phyloP scores from a whole-genome alignment of 2,329 filamentous ascomycete genomes.

The Camptophora hylomeconis region DNA sequence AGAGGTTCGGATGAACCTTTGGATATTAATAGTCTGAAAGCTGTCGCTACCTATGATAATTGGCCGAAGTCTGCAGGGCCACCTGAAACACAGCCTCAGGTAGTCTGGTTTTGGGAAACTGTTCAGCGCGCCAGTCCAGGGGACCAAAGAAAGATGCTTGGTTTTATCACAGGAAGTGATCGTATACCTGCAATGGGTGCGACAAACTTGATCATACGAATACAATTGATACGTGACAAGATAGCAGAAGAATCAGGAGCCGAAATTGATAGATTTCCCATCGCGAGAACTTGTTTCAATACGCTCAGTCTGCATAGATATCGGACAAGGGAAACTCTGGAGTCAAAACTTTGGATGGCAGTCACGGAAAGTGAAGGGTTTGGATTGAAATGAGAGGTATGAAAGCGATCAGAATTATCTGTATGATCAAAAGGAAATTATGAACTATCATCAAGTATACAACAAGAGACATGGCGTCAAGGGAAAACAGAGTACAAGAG shows the following conservation, averaged over 20 bases:
- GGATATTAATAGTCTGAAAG: slow-evolving; percentile 61
- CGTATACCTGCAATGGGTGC: slow-evolving; percentile 81
- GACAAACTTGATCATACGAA: slow-evolving; percentile 57
- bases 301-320: slow-evolving; percentile 67
- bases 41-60: slow-evolving; percentile 69
- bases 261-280: slow-evolving; percentile 62
- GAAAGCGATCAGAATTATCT: too few relatives aligned
- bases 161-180: slow-evolving; percentile 83
- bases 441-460: too few relatives aligned
- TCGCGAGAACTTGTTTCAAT: slow-evolving; percentile 87
- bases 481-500: too few relatives aligned
- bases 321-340: slow-evolving; percentile 50
- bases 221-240: slow-evolving; percentile 14
- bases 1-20: slow-evolving; percentile 73
- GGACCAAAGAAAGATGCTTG: slow-evolving; percentile 65
- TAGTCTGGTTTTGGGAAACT: slow-evolving; percentile 81
- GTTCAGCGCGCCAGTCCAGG: slow-evolving; percentile 53
- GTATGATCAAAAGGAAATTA: too few relatives aligned
- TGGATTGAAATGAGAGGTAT: slow-evolving; percentile 68
- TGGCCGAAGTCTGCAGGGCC: slow-evolving; percentile 42
- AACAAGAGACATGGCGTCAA: too few relatives aligned
- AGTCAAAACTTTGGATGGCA: slow-evolving; percentile 65
- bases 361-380: slow-evolving; percentile 88
- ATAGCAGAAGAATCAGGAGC: slow-evolving; percentile 2
- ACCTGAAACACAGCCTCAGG: slow-evolving; percentile 49